Conservation (phyloP, 805 yeast genomes). For the Grigorovia transvaalensis region DNA sequence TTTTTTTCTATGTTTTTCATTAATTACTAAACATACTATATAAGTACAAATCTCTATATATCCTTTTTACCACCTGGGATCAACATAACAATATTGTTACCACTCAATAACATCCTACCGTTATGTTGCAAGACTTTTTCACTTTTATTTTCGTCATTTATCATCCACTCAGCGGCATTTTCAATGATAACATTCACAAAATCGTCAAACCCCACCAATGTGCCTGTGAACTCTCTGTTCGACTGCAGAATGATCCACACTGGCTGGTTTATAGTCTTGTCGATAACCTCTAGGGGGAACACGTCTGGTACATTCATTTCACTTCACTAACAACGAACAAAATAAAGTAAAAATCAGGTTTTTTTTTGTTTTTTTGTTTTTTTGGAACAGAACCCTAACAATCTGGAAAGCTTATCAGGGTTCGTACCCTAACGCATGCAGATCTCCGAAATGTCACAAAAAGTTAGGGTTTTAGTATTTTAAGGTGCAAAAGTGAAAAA, state of each 20-base stretch:
- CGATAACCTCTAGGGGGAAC: slow-evolving; percentile 77
- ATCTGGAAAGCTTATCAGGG: not conserved
- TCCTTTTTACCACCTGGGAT: slow-evolving; percentile 39
- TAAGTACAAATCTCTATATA: not conserved
- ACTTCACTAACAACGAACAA: too few species aligned
- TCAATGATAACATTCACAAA: slow-evolving; percentile 85
- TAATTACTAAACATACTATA: too few species aligned
- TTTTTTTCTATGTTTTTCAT: not conserved
- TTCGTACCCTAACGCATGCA: not conserved
- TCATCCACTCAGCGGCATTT: slow-evolving; percentile 38
- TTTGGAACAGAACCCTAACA: not conserved
- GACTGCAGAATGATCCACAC: slow-evolving; percentile 63
- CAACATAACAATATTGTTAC: slow-evolving; percentile 63
- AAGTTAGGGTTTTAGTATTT: not conserved
- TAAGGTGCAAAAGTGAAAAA: not conserved
- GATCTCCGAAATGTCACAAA: too few species aligned
- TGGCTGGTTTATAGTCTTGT: slow-evolving; percentile 71
- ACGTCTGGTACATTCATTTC: slow-evolving; percentile 20
- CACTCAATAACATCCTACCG: slow-evolving; percentile 57
- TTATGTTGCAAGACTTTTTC: slow-evolving; percentile 35
- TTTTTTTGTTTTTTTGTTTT: not conserved
- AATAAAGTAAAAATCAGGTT: too few species aligned
- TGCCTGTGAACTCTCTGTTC: slow-evolving; percentile 77
- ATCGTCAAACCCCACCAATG: slow-evolving; percentile 86
- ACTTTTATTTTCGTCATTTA: slow-evolving; percentile 23